These are phyloP conservation scores for Leishmania major DNA, from an alignment of 208 protist species.

Conservation along the genomic window DNA sequence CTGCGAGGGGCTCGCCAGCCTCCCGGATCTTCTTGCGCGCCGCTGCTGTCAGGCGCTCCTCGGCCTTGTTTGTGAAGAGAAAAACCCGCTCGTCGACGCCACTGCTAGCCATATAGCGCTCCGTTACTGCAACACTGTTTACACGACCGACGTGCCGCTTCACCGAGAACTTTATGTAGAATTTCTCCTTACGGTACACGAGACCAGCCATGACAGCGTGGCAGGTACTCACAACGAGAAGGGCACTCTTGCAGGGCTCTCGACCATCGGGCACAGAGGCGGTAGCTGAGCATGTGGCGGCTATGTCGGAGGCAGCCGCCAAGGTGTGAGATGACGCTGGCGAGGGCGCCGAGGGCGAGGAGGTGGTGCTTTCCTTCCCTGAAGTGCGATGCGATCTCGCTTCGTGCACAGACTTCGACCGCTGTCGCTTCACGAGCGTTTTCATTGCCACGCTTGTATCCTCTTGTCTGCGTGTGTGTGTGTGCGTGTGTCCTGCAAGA, in stretches of 20 bases:
- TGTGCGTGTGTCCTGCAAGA: neutral
- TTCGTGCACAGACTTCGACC: neutral
- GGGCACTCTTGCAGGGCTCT: conserved; percentile 37
- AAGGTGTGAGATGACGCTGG: neutral
- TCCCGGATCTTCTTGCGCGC: conserved; percentile 34
- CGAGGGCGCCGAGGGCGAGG: neutral
- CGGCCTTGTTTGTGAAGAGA: conserved; percentile 80
- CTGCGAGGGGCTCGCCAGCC: conserved; percentile 36
- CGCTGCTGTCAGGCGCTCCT: conserved; percentile 33
- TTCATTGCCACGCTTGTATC: conserved; percentile 1
- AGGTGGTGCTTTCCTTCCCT: neutral
- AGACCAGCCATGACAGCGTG: conserved; percentile 79
- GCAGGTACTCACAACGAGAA: conserved; percentile 78
- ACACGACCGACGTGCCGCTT: conserved; percentile 74
- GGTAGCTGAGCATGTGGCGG: neutral
- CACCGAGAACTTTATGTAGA: conserved; percentile 74
- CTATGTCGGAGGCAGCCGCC: neutral
- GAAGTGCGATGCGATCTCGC: neutral
- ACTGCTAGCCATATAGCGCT: conserved; percentile 60
- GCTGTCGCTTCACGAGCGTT: conserved; percentile 9
- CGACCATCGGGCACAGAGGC: neutral
- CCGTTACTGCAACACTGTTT: conserved; percentile 41
- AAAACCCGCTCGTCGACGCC: conserved; percentile 79
- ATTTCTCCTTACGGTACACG: conserved; percentile 45
- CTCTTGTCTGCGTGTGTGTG: neutral